Evolutionary conservation across 176 grass and related monocot genomes (phyloP).

Genomic region (Carex myosuroides): DNA sequence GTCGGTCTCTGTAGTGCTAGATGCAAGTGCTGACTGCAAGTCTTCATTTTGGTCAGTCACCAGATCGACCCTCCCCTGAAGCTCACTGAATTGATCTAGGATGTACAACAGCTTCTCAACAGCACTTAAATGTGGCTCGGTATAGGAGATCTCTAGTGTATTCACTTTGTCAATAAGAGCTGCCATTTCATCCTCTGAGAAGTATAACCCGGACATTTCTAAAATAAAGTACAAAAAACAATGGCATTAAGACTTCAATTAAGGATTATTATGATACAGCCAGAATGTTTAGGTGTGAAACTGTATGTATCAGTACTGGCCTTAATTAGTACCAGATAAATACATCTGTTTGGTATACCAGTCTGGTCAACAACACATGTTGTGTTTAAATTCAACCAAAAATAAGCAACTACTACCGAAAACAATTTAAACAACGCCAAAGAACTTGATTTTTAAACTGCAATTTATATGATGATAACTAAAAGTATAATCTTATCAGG

Average conservation of each 20-base stretch:
- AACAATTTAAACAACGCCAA: not conserved
- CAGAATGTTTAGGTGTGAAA: not conserved
- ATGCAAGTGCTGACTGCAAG: conserved; percentile 68
- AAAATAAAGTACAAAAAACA: conserved; percentile 17
- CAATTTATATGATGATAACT: not conserved
- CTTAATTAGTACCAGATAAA: not conserved
- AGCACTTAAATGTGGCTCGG: conserved; percentile 33
- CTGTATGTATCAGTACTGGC: not conserved
- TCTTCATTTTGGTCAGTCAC: conserved; percentile 71
- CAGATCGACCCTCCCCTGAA: conserved; percentile 36
- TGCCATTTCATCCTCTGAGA: conserved; percentile 62
- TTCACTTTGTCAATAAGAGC: conserved; percentile 72
- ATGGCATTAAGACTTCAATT: conserved; percentile 18
- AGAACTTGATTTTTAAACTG: not conserved
- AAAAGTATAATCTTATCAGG: not conserved
- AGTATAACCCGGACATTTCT: conserved; percentile 34
- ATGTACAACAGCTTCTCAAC: conserved; percentile 60
- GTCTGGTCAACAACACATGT: not conserved
- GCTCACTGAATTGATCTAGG: conserved; percentile 58
- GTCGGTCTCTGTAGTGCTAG: conserved; percentile 54
- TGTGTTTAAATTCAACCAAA: not conserved
- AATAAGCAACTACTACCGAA: not conserved
- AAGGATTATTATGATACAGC: not conserved
- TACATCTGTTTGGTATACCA: not conserved
- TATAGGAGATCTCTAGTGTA: conserved; percentile 36